Conservation (phyloP, 345 rosid genomes). For the Lepidium sativum region DNA sequence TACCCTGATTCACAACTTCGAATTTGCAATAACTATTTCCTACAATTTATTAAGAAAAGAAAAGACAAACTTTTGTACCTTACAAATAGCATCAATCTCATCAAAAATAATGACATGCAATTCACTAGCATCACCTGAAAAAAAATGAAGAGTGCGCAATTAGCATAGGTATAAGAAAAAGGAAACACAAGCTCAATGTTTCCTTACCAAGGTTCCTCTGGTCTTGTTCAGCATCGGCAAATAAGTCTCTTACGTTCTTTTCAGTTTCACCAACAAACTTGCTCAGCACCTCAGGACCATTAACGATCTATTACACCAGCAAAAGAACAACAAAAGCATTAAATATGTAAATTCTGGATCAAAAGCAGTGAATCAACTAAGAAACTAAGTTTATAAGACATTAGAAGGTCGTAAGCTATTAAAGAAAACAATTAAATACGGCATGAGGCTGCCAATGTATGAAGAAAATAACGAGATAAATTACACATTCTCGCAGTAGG, state of each 20-base stretch:
- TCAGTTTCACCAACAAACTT: constrained; percentile 99
- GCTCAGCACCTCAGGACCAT: constrained; percentile 97
- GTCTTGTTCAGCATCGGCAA: constrained; percentile 98
- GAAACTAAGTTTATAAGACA: not conserved
- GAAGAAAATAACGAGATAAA: not conserved
- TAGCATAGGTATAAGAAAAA: not conserved
- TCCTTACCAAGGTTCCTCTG: constrained; percentile 68
- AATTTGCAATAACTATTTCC: not conserved
- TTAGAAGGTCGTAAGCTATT: not conserved
- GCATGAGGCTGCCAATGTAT: not conserved
- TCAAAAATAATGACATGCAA: constrained; percentile 96
- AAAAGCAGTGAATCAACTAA: constrained; percentile 3
- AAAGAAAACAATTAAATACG: not conserved
- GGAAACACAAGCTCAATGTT: constrained; percentile 5
- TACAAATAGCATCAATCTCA: constrained; percentile 99
- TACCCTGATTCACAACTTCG: not conserved
- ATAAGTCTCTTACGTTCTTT: constrained; percentile 88
- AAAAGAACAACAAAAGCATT: constrained; percentile 14
- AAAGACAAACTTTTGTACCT: constrained; percentile 43
- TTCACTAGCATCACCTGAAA: constrained; percentile 90
- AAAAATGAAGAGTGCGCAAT: constrained; percentile 9
- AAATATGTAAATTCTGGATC: not conserved
- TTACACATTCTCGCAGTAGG: not conserved
- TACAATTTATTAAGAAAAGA: not conserved
- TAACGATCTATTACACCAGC: constrained; percentile 56